phyloP scores from a whole-genome alignment of 768 basidiomycete species.

The Rhodotorula diobovata region DNA sequence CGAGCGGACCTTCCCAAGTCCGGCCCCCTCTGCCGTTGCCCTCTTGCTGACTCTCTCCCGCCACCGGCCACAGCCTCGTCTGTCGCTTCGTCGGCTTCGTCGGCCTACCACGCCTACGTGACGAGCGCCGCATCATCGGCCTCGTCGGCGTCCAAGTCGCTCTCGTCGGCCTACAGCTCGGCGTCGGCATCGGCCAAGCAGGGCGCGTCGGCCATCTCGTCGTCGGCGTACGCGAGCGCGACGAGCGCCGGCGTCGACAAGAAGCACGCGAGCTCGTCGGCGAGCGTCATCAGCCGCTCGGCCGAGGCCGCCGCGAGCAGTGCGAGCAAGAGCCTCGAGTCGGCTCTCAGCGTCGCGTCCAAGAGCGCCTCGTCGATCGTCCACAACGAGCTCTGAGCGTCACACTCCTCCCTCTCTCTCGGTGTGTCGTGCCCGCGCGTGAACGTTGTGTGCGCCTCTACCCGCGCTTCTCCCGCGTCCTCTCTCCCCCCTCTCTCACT shows the following conservation, averaged over 20 bases:
- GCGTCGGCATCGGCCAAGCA: slow-evolving; percentile 7
- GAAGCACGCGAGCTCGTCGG: slow-evolving; percentile 2
- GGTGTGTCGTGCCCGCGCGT: not conserved
- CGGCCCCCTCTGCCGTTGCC: not conserved
- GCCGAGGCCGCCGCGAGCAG: slow-evolving; percentile 2
- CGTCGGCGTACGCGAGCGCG: slow-evolving; percentile 23
- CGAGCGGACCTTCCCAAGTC: not conserved
- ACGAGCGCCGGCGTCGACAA: slow-evolving; percentile 14
- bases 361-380: slow-evolving; percentile 12
- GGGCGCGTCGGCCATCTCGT: slow-evolving; percentile 3
- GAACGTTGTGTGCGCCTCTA: too few relatives aligned
- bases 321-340: not conserved
- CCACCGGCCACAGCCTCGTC: slow-evolving; percentile 25
- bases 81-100: slow-evolving; percentile 26
- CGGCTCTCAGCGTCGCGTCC: slow-evolving; percentile 4
- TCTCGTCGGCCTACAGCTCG: slow-evolving; percentile 15
- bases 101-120: slow-evolving; percentile 11
- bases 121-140: slow-evolving; percentile 11
- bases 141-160: slow-evolving; percentile 31
- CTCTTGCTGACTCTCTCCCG: too few relatives aligned
- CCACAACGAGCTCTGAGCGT: slow-evolving; percentile 27
- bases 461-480: too few relatives aligned
- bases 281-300: not conserved
- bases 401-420: too few relatives aligned
- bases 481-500: too few relatives aligned